Percentiles rank a stretch among this genome's conserved stretches.
Conservation (phyloP, 2,329 filamentous ascomycete genomes). For the Aspergillus luchuensis region DNA sequence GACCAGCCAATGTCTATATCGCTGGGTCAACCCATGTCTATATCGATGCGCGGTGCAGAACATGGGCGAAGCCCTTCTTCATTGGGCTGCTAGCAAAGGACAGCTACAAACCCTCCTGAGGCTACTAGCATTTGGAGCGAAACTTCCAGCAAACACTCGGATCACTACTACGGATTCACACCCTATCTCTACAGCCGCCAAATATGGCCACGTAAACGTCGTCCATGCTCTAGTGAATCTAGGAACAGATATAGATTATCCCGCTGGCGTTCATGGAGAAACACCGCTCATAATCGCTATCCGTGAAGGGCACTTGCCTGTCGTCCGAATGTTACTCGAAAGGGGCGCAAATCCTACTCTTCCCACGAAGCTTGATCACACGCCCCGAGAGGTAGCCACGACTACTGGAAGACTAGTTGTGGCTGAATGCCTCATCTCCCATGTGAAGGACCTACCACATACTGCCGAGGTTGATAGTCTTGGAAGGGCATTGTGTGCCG, state of each 20-base stretch:
- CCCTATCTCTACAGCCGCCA: background rate
- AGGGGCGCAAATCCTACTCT: background rate
- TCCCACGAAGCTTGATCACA: background rate
- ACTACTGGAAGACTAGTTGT: background rate
- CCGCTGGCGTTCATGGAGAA: background rate
- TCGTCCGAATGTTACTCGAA: background rate
- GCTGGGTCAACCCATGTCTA: background rate
- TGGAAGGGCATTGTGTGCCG: background rate
- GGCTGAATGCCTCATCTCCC: background rate
- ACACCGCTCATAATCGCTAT: background rate
- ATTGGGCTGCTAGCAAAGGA: background rate
- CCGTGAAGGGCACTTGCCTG: background rate
- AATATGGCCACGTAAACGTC: background rate
- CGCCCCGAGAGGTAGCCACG: background rate
- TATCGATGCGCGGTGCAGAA: background rate
- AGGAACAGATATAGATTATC: background rate
- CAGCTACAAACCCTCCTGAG: background rate
- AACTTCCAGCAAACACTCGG: background rate
- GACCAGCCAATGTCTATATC: background rate
- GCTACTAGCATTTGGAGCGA: background rate
- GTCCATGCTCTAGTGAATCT: background rate
- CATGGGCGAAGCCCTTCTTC: background rate
- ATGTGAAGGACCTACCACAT: background rate
- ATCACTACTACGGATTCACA: background rate
- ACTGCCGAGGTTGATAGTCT: background rate